Base-by-base conservation (phyloP, 2,329 filamentous ascomycete species). In the Trichoderma asperellum region DNA sequence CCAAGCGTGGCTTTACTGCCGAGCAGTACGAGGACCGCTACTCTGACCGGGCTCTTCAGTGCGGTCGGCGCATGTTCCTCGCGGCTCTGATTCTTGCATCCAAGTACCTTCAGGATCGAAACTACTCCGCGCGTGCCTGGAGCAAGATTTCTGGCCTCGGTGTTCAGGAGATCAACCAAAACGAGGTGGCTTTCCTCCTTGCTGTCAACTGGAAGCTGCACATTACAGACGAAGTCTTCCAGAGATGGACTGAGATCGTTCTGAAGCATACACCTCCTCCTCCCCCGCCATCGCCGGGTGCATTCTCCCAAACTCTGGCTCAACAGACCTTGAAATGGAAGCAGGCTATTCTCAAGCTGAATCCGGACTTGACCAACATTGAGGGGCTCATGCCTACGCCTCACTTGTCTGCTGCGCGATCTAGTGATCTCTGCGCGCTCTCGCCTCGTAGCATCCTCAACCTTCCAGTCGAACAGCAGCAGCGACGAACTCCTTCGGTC, bases 101-200 rank as follows among this genome's bases (percentile, higher is more conserved):
- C 43, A 99, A 99, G 83, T 99, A 98, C 79, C 85, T 99, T 58
- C 96, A 99, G 81, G 96, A 99, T 79, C 91, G 95, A 74, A 99
- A 98, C 82, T 99, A 97, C 81, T 98, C 96, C 16, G 94, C 96
- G 60, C 91, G 95, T 68, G 96, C 96, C 53, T 99, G 96, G 96
- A 98, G 95, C 81, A 98, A 97, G 85, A 99, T 99, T 75, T 98
- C 96, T 21, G 96, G 96, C n/a, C 85, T 99, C 69, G 93, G 92
- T 78, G 94, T 94, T 4, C 85, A 88, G 68, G 96, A 99, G 82
- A 98, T 99, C 81, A 98, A 98, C 81, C 91, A 94, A 77, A 98
- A 98, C 79, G 96, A 99, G 82, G 91, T 96, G 79, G 90, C 92
- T 21, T 99, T 98, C 79, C 86, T 99, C 58, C 83, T 91, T 71